A percentile compares a stretch with the other conserved stretches of the same genome.
phyloP scores from a whole-genome alignment of 225 moss, liverwort and hornwort species.

The Lunularia cruciata region DNA sequence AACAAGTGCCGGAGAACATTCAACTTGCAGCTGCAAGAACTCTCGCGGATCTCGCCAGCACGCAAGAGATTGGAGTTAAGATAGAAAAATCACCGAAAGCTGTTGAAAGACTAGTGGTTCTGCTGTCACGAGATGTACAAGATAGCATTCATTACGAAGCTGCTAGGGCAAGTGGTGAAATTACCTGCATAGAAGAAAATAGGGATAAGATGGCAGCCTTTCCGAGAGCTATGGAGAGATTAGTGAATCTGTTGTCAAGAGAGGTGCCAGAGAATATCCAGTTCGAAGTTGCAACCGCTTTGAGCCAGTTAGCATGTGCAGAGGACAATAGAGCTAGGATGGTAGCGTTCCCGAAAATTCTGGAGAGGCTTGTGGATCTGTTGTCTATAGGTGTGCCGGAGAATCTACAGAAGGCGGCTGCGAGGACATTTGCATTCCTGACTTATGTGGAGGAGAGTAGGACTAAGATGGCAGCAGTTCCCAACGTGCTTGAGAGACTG shows the following conservation, averaged over 20 bases:
- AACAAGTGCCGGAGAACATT: not conserved
- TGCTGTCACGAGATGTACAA: not conserved
- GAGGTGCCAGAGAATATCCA: slow-evolving; percentile 1
- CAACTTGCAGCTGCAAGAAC: not conserved
- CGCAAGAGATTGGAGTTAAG: not conserved
- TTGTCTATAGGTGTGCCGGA: not conserved
- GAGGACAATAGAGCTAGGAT: not conserved
- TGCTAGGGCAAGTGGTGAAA: not conserved
- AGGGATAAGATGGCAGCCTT: not conserved
- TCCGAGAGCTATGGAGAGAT: slow-evolving; percentile 3
- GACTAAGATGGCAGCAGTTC: not conserved
- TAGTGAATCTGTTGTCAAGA: not conserved
- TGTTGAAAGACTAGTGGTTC: not conserved
- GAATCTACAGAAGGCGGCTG: not conserved
- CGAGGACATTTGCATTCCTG: not conserved
- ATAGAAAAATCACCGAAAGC: not conserved
- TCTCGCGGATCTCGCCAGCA: slow-evolving; percentile 2
- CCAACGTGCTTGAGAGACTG: not conserved
- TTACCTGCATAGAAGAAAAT: not conserved
- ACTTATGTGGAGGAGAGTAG: not conserved
- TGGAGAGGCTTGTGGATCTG: not conserved
- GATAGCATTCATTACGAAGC: not conserved
- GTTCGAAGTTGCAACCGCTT: not conserved
- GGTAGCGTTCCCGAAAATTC: not conserved
- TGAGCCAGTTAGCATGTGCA: not conserved